A percentile compares a stretch with the other conserved stretches of the same genome.
phyloP scores from a whole-genome alignment of 768 basidiomycete genomes.

The Gyrodon lividus region DNA sequence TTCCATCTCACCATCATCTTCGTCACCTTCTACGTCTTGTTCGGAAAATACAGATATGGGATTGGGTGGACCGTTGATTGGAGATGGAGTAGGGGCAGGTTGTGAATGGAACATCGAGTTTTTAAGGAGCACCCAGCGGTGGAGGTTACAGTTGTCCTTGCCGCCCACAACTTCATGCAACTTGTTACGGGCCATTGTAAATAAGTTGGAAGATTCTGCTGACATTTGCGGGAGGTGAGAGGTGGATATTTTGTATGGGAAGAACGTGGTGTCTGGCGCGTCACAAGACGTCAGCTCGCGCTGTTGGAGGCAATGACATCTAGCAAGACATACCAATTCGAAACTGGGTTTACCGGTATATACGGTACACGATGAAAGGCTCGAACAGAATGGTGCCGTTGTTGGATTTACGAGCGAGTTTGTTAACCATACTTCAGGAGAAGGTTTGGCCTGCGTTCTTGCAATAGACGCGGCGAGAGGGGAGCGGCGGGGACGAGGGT shows the following conservation, averaged over 20 bases:
- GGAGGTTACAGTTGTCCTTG: slow-evolving; percentile 72
- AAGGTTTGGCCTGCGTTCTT: slow-evolving; percentile 28
- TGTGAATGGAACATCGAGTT: slow-evolving; percentile 69
- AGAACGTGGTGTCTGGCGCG: slow-evolving; percentile 19
- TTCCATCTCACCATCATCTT: slow-evolving; percentile 41
- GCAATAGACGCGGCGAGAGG: slow-evolving; percentile 23
- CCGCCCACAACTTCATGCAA: slow-evolving; percentile 60
- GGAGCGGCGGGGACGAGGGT: slow-evolving; percentile 6
- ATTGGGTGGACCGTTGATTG: slow-evolving; percentile 18
- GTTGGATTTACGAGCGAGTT: slow-evolving; percentile 75
- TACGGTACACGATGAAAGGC: slow-evolving; percentile 84
- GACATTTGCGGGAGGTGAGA: slow-evolving; percentile 40
- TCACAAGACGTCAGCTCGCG: slow-evolving; percentile 7
- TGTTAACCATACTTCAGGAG: slow-evolving; percentile 73
- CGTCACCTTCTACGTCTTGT: slow-evolving; percentile 42
- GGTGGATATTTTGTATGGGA: slow-evolving; percentile 5
- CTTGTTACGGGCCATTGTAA: slow-evolving; percentile 69
- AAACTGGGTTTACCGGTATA: slow-evolving; percentile 53
- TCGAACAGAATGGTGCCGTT: slow-evolving; percentile 87
- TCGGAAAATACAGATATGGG: slow-evolving; percentile 32
- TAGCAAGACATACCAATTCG: slow-evolving; percentile 19
- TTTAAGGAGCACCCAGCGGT: slow-evolving; percentile 87
- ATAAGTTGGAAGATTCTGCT: slow-evolving; percentile 49
- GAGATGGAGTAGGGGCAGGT: slow-evolving; percentile 36
- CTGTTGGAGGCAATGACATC: neutral